Evolutionary conservation across 371 early-diverging fungal genomes (phyloP).

Genomic region (Mortierella sp.): DNA sequence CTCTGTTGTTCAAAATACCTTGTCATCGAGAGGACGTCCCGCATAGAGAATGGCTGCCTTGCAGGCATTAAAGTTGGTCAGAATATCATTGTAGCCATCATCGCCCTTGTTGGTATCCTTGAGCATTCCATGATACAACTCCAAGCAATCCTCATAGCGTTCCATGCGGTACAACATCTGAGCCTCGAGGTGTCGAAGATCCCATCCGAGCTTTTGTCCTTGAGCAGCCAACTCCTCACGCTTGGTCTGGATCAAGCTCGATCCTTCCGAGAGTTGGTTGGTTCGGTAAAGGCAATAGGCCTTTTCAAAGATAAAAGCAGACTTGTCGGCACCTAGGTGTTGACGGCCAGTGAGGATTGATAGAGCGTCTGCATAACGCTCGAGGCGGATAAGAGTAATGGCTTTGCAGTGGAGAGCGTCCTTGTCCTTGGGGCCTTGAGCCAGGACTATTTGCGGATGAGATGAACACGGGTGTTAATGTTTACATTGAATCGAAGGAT

Average conservation of each 20-base stretch:
- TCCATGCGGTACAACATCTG: conserved; percentile 69
- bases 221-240: conserved; percentile 41
- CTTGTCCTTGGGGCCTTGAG: conserved; percentile 59
- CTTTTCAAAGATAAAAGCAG: conserved; percentile 62
- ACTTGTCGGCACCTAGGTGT: conserved; percentile 53
- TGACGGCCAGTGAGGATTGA: conserved; percentile 58
- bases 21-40: conserved; percentile 36
- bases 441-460: conserved; percentile 52
- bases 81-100: conserved; percentile 58
- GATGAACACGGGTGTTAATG: background rate
- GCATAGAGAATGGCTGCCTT: conserved; percentile 69
- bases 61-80: conserved; percentile 73
- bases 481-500: background rate
- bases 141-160: conserved; percentile 51
- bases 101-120: conserved; percentile 57
- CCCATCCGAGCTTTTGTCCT: conserved; percentile 41
- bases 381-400: conserved; percentile 76
- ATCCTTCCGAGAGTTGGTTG: conserved; percentile 67
- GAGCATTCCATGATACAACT: conserved; percentile 61
- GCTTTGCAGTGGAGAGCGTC: conserved; percentile 71
- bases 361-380: conserved; percentile 73
- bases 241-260: conserved; percentile 58
- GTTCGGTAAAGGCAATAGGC: conserved; percentile 82
- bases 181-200: conserved; percentile 69
- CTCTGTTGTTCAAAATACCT: conserved; percentile 21